Conservation (phyloP, 2,329 filamentous ascomycete genomes). For the Ceratocystis smalleyi region DNA sequence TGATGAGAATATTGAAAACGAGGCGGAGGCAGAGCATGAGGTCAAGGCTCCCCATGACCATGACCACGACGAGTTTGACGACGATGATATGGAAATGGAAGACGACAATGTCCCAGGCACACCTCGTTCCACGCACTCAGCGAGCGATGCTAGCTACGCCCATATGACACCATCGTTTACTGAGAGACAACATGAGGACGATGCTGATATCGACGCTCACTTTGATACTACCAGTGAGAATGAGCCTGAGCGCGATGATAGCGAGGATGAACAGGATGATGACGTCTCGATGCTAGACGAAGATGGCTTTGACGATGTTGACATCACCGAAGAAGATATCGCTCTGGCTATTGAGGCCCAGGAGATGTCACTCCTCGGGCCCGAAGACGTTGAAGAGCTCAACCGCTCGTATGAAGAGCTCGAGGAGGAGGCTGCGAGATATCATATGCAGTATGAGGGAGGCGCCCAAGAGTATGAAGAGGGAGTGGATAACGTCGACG, state of each 20-base stretch:
- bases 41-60: not conserved
- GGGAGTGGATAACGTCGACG: slow-evolving; percentile 15
- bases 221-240: slow-evolving; percentile 19
- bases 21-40: not conserved
- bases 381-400: slow-evolving; percentile 26
- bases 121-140: slow-evolving; percentile 3
- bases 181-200: slow-evolving; percentile 24
- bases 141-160: not conserved
- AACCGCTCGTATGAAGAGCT: slow-evolving; percentile 15
- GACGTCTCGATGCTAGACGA: slow-evolving; percentile 20
- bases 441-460: slow-evolving; percentile 5
- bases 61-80: slow-evolving; percentile 9
- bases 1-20: not conserved
- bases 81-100: slow-evolving; percentile 15
- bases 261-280: slow-evolving; percentile 17
- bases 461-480: not conserved
- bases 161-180: slow-evolving; percentile 36
- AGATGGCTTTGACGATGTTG: slow-evolving; percentile 32
- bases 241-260: not conserved
- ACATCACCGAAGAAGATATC: slow-evolving; percentile 40
- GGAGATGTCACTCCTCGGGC: slow-evolving; percentile 42
- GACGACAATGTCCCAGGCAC: slow-evolving; percentile 8
- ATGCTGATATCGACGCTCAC: slow-evolving; percentile 23
- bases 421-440: slow-evolving; percentile 16
- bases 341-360: slow-evolving; percentile 43